A percentile compares a stretch with the other conserved stretches of the same genome.
phyloP scores from a whole-genome alignment of 257 asterid genomes.

The Jacaranda mimosifolia region DNA sequence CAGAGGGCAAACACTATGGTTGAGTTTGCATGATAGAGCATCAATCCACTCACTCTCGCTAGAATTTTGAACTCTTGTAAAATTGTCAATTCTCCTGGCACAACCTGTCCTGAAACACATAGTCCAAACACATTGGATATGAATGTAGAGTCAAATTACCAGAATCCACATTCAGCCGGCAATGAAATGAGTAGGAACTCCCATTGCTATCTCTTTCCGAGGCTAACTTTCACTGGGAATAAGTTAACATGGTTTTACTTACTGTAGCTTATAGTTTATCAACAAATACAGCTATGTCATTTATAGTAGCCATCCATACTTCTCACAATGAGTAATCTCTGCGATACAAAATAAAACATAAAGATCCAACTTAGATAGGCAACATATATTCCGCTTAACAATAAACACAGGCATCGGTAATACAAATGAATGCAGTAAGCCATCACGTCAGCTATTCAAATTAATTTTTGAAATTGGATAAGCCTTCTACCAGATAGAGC shows the following conservation, averaged over 20 bases:
- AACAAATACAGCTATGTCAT: not conserved
- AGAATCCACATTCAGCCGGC: not conserved
- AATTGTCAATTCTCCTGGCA: conserved; percentile 94
- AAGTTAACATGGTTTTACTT: not conserved
- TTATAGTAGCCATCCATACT: not conserved
- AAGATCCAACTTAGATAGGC: not conserved
- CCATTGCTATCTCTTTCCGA: not conserved
- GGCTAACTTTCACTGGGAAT: not conserved
- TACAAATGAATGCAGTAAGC: not conserved
- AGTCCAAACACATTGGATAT: conserved; percentile 14
- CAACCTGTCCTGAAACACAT: conserved; percentile 63
- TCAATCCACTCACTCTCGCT: conserved; percentile 99
- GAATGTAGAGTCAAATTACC: conserved; percentile 3
- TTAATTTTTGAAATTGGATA: conserved; percentile 81
- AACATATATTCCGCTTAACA: not conserved
- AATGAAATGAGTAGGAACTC: not conserved
- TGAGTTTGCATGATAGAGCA: conserved; percentile 94
- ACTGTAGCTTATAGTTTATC: not conserved
- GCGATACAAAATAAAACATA: not conserved
- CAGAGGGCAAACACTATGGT: conserved; percentile 83
- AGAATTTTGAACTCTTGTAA: conserved; percentile 98
- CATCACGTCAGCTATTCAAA: conserved; percentile 27
- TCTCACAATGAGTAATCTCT: not conserved
- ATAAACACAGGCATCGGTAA: not conserved
- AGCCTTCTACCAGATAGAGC: conserved; percentile 90